Evolutionary conservation across 2,329 filamentous ascomycete genomes (phyloP).

Genomic region (Scorias spongiosa): DNA sequence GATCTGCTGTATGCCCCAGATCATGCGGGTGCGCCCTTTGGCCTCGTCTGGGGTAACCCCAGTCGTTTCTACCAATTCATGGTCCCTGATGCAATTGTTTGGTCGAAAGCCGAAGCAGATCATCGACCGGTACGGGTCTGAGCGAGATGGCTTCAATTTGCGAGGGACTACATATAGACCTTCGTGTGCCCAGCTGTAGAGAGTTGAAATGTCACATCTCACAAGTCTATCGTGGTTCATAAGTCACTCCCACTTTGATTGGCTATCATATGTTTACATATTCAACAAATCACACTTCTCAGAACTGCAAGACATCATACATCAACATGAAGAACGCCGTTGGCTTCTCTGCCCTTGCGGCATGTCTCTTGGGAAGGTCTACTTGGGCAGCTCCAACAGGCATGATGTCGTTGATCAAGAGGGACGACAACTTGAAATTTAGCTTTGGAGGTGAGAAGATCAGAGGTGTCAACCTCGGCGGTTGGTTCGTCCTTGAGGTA

Average conservation of each 20-base stretch:
- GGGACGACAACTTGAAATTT: slow-evolving; percentile 26
- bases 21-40: neutral
- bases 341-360: slow-evolving; percentile 6
- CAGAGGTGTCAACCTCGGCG: slow-evolving; percentile 48
- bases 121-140: too few relatives aligned
- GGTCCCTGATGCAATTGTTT: too few relatives aligned
- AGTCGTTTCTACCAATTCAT: too few relatives aligned
- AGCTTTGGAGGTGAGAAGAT: slow-evolving; percentile 40
- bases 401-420: slow-evolving; percentile 7
- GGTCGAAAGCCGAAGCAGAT: too few relatives aligned
- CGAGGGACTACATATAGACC: too few relatives aligned
- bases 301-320: neutral
- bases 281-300: neutral
- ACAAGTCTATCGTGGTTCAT: too few relatives aligned
- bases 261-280: neutral
- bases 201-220: too few relatives aligned
- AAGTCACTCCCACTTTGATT: neutral
- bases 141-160: too few relatives aligned
- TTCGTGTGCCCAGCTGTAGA: too few relatives aligned
- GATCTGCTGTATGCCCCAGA: neutral
- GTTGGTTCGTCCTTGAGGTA: slow-evolving; percentile 49
- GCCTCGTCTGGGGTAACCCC: too few relatives aligned
- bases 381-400: slow-evolving; percentile 9
- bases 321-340: neutral
- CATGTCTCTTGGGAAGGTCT: slow-evolving; percentile 12